Base-by-base conservation (phyloP, 2,329 filamentous ascomycete genomes). In the Juglanconis sp. region DNA sequence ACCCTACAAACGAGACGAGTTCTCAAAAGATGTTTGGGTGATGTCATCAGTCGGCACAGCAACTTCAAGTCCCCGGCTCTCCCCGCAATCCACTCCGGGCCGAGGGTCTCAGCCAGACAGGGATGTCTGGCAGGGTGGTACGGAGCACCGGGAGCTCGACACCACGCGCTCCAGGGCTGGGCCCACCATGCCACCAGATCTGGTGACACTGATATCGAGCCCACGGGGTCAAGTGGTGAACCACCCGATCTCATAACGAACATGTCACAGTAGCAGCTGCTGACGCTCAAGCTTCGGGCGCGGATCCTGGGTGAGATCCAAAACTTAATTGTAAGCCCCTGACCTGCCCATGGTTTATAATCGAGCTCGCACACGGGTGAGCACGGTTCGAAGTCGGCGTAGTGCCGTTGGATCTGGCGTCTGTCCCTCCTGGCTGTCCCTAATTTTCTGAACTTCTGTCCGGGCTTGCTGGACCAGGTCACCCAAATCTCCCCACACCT, bases 401-500 rank as follows among this genome's bases (percentile, higher is more conserved):
- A 79, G 64, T 2, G 77, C 75, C 46, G 67, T 72, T 4, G 73
- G 66, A 59, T 67, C 65, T 10, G 70, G 65, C 13, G 68, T 64
- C 8, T 59, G 66, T 42, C 65, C 64, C 40, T 66, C 66, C n/a
- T 53, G 49, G 5, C 13, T n/a, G 13, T 69, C 66, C 56, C 73
- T 69, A 31, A 79, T 69, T 32, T 75, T 69, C 52, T 81, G 74
- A 24, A 89, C 71, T 68, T 90, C 87, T 50, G 73, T 72, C 59
- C 75, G 76, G 4, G 87, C 87, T 62, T 83, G 79, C 53, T 77
- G 74, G 9, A 86, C 80, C 38, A 88, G 73, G 3, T 81, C 77
- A 35, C 78, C 72, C 24, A 90, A 70, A 59, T 84, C 85, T 24
- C 87, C 88, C 88, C 87, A 90, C 31, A 90, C 87, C 58, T 89